Conservation (phyloP, 371 early-diverging fungal genomes). For the Lichtheimia corymbifera region DNA sequence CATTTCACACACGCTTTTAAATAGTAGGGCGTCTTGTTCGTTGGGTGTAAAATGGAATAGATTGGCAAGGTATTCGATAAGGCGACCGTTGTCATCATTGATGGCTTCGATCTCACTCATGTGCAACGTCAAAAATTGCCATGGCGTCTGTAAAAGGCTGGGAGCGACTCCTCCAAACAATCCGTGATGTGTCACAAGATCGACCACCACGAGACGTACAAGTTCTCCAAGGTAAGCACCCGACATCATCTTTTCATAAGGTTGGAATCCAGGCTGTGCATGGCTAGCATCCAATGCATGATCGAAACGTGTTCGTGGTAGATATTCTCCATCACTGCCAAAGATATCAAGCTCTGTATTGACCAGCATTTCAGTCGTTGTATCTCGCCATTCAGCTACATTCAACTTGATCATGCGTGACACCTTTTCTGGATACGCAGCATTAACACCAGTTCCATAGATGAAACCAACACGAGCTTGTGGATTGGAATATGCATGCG, state of each 20-base stretch:
- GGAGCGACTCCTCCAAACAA: constrained; percentile 70
- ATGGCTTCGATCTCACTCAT: constrained; percentile 55
- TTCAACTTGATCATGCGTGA: constrained; percentile 23
- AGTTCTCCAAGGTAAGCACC: constrained; percentile 92
- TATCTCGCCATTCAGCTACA: constrained; percentile 17
- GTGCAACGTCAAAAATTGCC: constrained; percentile 74
- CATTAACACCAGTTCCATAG: constrained; percentile 92
- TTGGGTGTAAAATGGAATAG: constrained; percentile 14
- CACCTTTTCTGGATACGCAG: constrained; percentile 82
- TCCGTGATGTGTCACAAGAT: constrained; percentile 64
- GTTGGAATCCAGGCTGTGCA: constrained; percentile 71
- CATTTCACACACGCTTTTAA: constrained; percentile 27
- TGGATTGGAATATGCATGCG: constrained; percentile 80
- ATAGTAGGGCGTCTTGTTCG: constrained; percentile 25
- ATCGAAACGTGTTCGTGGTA: constrained; percentile 83
- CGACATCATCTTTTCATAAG: constrained; percentile 89
- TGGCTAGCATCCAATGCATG: constrained; percentile 70
- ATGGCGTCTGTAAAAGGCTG: constrained; percentile 51
- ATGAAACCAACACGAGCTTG: constrained; percentile 84
- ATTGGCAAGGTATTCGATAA: neutral
- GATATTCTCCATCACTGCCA: constrained; percentile 66
- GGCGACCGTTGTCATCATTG: neutral
- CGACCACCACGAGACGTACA: constrained; percentile 67
- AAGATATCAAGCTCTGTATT: constrained; percentile 83
- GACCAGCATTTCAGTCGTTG: constrained; percentile 75